Base-by-base conservation (phyloP, 2,329 filamentous ascomycete species). In the Ambrosiella xylebori region DNA sequence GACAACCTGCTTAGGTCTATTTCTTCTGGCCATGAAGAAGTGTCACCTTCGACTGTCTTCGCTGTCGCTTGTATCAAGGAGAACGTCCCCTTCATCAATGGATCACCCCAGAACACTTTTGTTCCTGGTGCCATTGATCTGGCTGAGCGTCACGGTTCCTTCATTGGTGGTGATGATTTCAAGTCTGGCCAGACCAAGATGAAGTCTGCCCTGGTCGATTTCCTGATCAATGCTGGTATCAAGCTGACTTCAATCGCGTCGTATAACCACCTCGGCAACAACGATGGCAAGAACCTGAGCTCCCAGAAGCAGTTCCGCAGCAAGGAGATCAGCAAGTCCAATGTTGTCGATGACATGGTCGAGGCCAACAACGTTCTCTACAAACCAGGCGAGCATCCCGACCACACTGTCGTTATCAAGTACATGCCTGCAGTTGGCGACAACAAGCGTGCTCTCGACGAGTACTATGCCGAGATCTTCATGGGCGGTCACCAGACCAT, bases 181-280 rank as follows among this genome's bases (percentile, higher is more conserved):
- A 98, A 98, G 77, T 97, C 93, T 62, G 93, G 93, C 62, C 93
- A 98, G 78, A 98, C 93, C 70, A 98, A 98, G 83, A 98, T 98
- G 93, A 98, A 98, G 77, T 97, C 93, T 61, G 93, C 93, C 17
- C 82, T 98, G 37, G 93, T 97, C 51, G 93, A 98, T 74, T 98
- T 98, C 76, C 74, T 98, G 70, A 95, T 98, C 82, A 96, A 84
- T 70, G 93, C 93, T 53, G 93, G 93, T 69, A 97, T 98, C 80
- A 96, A 95, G 77, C 82, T 98, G 68, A 97, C 91, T 61, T 95
- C 90, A 45, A 97, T 98, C 74, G 88, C 93, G 63, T 94, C 87
- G 74, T 98, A 98, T 82, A 98, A 98, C 77, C 93, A 98, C 71
- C 84, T 98, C 58, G 93, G 93, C 68, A 98, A 98, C 81, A 98